Evolutionary conservation across 164 flowering plant genomes (phyloP), one percentile per base, ranked within the genome.

Genomic region (Protea cynaroides): DNA sequence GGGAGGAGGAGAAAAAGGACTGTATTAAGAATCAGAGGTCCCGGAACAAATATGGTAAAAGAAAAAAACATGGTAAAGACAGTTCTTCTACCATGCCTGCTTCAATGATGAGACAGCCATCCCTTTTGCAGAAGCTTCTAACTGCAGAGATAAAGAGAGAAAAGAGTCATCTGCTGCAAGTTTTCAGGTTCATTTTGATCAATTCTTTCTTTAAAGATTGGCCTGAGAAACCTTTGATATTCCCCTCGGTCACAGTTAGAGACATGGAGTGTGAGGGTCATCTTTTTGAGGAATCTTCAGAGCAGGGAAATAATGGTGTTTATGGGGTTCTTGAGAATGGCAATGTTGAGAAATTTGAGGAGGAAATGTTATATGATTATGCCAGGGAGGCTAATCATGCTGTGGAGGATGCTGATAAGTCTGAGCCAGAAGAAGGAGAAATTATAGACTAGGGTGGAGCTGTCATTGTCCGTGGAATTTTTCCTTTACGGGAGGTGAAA

Each of bases 81-180:
- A 71, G 68, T 61, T 63, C 78, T 40, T 47, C 79, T 6, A 69
- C 70, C 34, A 47, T 3, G 21, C 46, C 75, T 52, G 55, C 67
- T 50, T 58, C 62, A 24, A 71, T 49, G 56, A 65, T 68, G 60
- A 78, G 74, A 69, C 70, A 78, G 51, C 88, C 91, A 17, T 80
- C 90, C 51, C 91, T 91, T 22, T 59, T 91, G 75, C 76, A 91
- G 82, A 94, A 91, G 83, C 91, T 94, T 68, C 74, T 91, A 17
- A 80, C 80, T 69, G 68, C 82, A 52, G 96, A 94, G 53, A 74
- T 89, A 40, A 82, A 63, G 69, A 81, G 82, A 72, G 97, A 94
- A 37, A 86, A 76, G 69, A 74, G 66, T 66, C 89, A 63, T 37
- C 69, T 89, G 58, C 69, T 94, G 75, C 99, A 88, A 80, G 93